These are phyloP conservation scores for Pestalotiopsis fici DNA, from an alignment of 2,329 filamentous ascomycete species.

Conservation along the genomic window DNA sequence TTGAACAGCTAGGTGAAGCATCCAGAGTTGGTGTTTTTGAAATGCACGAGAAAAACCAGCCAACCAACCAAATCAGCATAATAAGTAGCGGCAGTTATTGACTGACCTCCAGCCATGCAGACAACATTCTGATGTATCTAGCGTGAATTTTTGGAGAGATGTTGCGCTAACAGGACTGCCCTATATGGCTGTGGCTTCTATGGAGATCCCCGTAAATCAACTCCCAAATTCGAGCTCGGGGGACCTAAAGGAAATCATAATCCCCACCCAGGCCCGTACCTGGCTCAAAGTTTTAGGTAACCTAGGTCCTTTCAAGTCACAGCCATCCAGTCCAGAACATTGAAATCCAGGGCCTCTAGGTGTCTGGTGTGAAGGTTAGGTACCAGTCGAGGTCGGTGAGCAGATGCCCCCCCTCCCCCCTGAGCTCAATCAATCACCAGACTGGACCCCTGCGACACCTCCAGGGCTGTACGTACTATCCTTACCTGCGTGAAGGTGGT, in stretches of 20 bases:
- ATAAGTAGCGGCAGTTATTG: too few relatives aligned
- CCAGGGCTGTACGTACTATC: neutral
- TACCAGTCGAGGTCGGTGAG: neutral
- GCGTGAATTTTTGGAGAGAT: neutral
- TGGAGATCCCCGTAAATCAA: neutral
- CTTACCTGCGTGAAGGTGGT: neutral
- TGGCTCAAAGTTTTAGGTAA: neutral
- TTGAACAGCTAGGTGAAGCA: too few relatives aligned
- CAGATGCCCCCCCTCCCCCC: neutral
- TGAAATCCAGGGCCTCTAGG: too few relatives aligned
- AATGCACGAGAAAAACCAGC: too few relatives aligned
- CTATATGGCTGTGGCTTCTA: neutral
- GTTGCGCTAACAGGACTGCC: neutral
- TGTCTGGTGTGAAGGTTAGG: too few relatives aligned
- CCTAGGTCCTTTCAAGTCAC: too few relatives aligned
- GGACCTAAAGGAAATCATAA: neutral
- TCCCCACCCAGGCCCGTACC: neutral
- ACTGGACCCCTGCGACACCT: neutral
- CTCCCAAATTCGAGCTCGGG: neutral
- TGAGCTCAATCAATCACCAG: neutral
- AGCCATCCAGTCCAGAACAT: too few relatives aligned
- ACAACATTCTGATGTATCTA: too few relatives aligned
- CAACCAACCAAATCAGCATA: too few relatives aligned
- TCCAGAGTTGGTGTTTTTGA: too few relatives aligned
- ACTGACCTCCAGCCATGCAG: too few relatives aligned